Conservation (phyloP, 2,329 filamentous ascomycete species). For the Paraphoma chrysanthemicola region DNA sequence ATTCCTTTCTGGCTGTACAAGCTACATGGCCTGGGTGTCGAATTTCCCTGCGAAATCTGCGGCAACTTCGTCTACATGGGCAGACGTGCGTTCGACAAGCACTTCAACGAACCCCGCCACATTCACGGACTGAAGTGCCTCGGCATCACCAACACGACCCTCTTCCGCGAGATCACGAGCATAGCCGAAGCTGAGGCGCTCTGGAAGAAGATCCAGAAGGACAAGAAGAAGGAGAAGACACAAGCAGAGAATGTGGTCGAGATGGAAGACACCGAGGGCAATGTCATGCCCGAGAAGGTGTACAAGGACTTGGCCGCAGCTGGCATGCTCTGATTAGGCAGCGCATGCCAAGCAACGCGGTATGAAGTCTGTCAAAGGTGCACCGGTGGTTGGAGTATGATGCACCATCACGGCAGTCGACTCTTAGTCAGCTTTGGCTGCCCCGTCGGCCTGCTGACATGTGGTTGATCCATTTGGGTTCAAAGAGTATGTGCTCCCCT, state of each 20-base stretch:
- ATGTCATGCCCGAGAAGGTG: constrained; percentile 99
- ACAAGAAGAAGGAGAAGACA: constrained; percentile 78
- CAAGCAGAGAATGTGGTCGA: constrained; percentile 87
- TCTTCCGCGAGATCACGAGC: constrained; percentile 92
- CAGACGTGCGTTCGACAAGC: constrained; percentile 93
- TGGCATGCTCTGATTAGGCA: constrained; percentile 62
- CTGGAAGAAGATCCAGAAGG: constrained; percentile 91
- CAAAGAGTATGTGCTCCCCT: not conserved
- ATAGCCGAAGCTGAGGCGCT: constrained; percentile 88
- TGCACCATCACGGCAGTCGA: not conserved
- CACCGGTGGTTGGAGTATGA: not conserved
- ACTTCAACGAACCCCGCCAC: constrained; percentile 93
- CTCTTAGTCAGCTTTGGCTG: no score
- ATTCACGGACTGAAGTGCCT: constrained; percentile 93
- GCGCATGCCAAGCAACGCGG: not conserved
- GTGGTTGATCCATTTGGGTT: no score
- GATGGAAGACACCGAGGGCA: constrained; percentile 97
- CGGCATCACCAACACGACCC: constrained; percentile 86
- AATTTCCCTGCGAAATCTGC: constrained; percentile 95
- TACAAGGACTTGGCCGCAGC: constrained; percentile 95
- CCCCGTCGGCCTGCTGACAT: no score
- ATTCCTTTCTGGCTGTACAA: constrained; percentile 99
- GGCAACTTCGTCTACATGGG: constrained; percentile 99
- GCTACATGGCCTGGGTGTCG: constrained; percentile 90
- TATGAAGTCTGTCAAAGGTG: not conserved